A percentile compares a stretch with the other conserved stretches of the same genome.
Conservation (phyloP, 306 rosid genomes). For the Casuarina equisetifolia region DNA sequence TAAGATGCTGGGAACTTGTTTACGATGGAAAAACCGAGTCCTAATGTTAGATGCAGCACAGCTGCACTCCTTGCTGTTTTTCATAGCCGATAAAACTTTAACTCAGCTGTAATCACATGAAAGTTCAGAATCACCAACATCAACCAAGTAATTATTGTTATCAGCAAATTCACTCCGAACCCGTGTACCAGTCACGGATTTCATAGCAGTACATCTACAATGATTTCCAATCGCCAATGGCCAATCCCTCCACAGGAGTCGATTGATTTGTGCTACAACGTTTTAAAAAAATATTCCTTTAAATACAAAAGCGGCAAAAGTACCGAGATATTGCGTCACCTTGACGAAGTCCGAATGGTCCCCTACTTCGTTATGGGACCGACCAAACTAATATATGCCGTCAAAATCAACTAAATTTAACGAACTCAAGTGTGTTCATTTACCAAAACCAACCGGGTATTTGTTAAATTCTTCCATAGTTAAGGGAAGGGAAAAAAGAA, state of each 20-base stretch:
- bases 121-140: constrained; percentile 32
- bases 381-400: constrained; percentile 24
- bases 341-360: constrained; percentile 16
- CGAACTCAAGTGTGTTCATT: constrained; percentile 14
- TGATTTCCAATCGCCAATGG: constrained; percentile 22
- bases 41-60: constrained; percentile 13
- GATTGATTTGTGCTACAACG: constrained; percentile 26
- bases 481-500: background rate
- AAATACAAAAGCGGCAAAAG: background rate
- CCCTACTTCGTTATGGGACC: constrained; percentile 22
- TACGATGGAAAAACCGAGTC: constrained; percentile 12
- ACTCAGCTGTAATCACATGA: constrained; percentile 52
- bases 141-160: constrained; percentile 38
- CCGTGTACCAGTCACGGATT: constrained; percentile 53
- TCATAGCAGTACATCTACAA: constrained; percentile 37
- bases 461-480: constrained; percentile 1
- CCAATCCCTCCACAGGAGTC: constrained; percentile 34
- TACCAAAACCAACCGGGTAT: constrained; percentile 22
- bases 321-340: constrained; percentile 2
- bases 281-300: background rate
- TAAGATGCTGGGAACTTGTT: background rate
- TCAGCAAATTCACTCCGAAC: constrained; percentile 53
- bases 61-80: constrained; percentile 16
- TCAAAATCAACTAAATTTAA: constrained; percentile 23
- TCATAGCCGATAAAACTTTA: constrained; percentile 22